Conservation (phyloP, 1,284 basidiomycete species). For the Papiliotrema flavescens region DNA sequence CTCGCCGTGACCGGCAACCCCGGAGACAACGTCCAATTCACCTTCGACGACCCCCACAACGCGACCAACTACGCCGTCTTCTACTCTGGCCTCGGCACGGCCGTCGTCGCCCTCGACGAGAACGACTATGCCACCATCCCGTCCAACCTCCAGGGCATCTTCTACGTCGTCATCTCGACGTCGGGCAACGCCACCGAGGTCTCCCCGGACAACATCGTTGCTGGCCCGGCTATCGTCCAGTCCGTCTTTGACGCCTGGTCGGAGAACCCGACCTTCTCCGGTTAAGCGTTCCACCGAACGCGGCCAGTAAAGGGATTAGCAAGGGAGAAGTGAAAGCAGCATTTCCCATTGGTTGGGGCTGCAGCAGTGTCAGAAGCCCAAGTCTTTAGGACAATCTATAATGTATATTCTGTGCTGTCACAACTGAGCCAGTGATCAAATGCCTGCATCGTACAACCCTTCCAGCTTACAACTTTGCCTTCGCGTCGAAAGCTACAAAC, state of each 20-base stretch:
- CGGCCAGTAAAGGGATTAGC: background rate
- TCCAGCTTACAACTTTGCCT: slow-evolving; percentile 1
- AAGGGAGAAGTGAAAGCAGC: background rate
- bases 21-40: slow-evolving; percentile 25
- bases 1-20: slow-evolving; percentile 39
- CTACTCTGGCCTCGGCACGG: slow-evolving; percentile 28
- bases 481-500: slow-evolving; percentile 54
- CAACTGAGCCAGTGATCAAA: no score
- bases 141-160: slow-evolving; percentile 45
- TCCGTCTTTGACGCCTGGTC: slow-evolving; percentile 18
- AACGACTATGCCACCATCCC: slow-evolving; percentile 46
- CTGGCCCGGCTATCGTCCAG: slow-evolving; percentile 37
- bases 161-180: slow-evolving; percentile 49
- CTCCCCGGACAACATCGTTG: slow-evolving; percentile 46
- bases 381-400: background rate
- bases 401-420: background rate
- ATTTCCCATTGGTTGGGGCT: background rate
- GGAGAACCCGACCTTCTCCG: slow-evolving; percentile 34
- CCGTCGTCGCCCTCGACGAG: slow-evolving; percentile 17
- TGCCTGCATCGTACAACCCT: no score
- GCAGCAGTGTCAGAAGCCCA: background rate
- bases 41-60: slow-evolving; percentile 23
- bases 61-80: slow-evolving; percentile 26
- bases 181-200: slow-evolving; percentile 23
- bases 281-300: background rate